Evolutionary conservation across 768 basidiomycete genomes (phyloP), one percentile per base, ranked within the genome.

Genomic region (Mycena belliarum): DNA sequence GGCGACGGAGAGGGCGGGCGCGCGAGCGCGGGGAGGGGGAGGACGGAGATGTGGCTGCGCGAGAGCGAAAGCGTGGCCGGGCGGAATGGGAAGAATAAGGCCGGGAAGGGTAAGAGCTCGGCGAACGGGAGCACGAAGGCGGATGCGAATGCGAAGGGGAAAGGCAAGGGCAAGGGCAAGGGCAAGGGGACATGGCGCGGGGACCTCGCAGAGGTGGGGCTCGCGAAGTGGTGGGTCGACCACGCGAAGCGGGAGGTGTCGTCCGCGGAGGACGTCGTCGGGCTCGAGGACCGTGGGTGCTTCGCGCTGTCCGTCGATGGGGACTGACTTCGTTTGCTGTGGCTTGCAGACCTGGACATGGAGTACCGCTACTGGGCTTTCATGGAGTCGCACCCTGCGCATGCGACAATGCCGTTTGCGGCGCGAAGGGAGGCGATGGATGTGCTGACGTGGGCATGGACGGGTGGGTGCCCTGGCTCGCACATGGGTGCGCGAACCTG

Each of bases 281-380:
- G 60, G 25, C 69, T 70, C 4, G 81, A 82, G 64, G 81, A 81
- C 66, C 74, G 79, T 81, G 63, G 69, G 79, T 79, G 9, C 58
- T 49, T 35, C 55, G 6, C 14, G 14, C 37, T 47, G 24, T 40
- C 6, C 56, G 33, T 9, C 25, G 24, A n/a, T 11, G 23, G 35
- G 6, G 8, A 32, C 8, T 48, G 37, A 11, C 40, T 54, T 37
- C 42, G 40, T 16, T 28, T 26, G n/a, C n/a, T n/a, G n/a, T n/a
- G n/a, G 0, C n/a, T 63, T 48, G 16, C 60, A 92, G 91, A 82
- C 44, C 74, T 90, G 21, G 89, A 92, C 53, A 78, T 85, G 65
- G 88, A 91, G 66, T 90, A 88, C 63, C 78, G 87, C 52, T 93
- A 91, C 66, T 93, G 92, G 92, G 75, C 83, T 7, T 93, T 86